phyloP scores from a whole-genome alignment of 306 rosid species.

The Ormosia semicastrata region DNA sequence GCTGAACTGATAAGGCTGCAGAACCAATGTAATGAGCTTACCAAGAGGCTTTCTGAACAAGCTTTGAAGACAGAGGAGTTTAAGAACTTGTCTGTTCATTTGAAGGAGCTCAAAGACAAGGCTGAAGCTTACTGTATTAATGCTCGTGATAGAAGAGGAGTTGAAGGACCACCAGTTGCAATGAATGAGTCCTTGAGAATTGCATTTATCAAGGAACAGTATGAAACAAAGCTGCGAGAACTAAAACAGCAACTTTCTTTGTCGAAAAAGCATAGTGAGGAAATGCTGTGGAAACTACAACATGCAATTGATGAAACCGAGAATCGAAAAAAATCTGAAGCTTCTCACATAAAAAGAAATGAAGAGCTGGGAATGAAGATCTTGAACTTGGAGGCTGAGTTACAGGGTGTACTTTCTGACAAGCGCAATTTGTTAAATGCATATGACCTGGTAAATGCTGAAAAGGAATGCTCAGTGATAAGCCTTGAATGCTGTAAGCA shows the following conservation, averaged over 20 bases:
- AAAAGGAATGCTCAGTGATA: constrained; percentile 91
- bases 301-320: constrained; percentile 78
- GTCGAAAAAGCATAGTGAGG: constrained; percentile 82
- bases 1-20: constrained; percentile 56
- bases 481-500: constrained; percentile 95
- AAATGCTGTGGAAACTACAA: constrained; percentile 93
- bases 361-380: constrained; percentile 81
- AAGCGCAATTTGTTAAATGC: constrained; percentile 82
- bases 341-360: constrained; percentile 65
- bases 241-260: constrained; percentile 74
- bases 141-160: constrained; percentile 69
- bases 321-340: constrained; percentile 76
- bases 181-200: constrained; percentile 94
- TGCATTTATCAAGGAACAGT: constrained; percentile 94
- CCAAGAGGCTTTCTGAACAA: constrained; percentile 80
- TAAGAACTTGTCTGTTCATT: constrained; percentile 85
- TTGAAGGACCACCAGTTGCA: constrained; percentile 64
- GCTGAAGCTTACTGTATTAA: constrained; percentile 71
- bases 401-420: constrained; percentile 70
- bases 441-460: constrained; percentile 84
- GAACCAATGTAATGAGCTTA: constrained; percentile 59
- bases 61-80: constrained; percentile 86
- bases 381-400: constrained; percentile 82
- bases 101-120: constrained; percentile 93
- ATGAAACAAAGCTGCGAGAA: constrained; percentile 93